These are phyloP conservation scores for Chlamydomonas sp. DNA, from an alignment of 139 green algal genomes.

Conservation along the genomic window DNA sequence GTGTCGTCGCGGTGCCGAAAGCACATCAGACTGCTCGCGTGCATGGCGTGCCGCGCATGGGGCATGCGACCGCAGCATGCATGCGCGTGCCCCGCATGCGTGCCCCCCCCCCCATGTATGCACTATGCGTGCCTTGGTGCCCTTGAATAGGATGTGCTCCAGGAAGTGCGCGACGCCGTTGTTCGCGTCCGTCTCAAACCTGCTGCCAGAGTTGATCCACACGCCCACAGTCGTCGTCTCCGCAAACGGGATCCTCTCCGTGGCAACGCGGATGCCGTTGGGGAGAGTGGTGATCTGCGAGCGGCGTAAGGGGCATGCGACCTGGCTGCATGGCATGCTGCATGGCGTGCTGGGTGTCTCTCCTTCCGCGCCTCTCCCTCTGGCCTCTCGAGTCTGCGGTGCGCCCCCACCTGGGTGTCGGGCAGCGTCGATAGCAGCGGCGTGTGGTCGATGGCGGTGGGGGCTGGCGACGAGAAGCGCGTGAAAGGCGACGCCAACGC, in stretches of 20 bases:
- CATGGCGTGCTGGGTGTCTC: neutral
- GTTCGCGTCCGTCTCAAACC: slow-evolving; percentile 86
- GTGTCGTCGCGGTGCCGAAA: no score
- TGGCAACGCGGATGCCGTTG: slow-evolving; percentile 88
- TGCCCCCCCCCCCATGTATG: no score
- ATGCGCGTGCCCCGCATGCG: no score
- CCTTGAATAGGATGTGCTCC: slow-evolving; percentile 99
- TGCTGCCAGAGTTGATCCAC: slow-evolving; percentile 93
- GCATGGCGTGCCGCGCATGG: no score
- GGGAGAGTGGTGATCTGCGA: slow-evolving; percentile 83
- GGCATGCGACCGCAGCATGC: no score
- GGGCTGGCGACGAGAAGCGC: slow-evolving; percentile 66
- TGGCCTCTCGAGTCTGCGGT: neutral
- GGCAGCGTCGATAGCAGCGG: slow-evolving; percentile 62
- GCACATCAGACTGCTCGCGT: no score
- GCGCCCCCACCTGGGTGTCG: slow-evolving; percentile 66
- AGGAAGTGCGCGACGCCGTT: slow-evolving; percentile 97
- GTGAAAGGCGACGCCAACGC: slow-evolving; percentile 49
- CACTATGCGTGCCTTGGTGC: slow-evolving; percentile 79
- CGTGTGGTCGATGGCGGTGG: slow-evolving; percentile 48
- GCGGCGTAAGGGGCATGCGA: neutral
- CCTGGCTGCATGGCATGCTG: neutral
- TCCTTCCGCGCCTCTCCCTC: neutral
- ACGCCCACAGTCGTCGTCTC: slow-evolving; percentile 91
- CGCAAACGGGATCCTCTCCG: slow-evolving; percentile 72